phyloP scores from a whole-genome alignment of 441 rosid species.

The Daphne laureola region DNA sequence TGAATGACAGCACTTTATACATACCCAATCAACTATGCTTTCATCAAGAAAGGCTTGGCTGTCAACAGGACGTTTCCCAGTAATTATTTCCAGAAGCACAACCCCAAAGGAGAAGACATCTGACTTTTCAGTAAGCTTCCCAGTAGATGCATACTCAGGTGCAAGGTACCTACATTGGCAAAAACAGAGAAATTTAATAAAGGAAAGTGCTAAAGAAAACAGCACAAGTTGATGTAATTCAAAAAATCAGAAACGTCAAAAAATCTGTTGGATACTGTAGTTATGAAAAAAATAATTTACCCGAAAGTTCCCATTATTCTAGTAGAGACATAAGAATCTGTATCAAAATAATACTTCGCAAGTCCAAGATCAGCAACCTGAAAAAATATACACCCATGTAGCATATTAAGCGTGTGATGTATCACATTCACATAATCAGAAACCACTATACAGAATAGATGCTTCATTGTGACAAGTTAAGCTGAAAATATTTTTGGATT shows the following conservation, averaged over 20 bases:
- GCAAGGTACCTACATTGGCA: conserved; percentile 41
- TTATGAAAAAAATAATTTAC: conserved; percentile 20
- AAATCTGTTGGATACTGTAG: background rate
- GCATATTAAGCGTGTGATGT: too few species aligned
- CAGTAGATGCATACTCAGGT: conserved; percentile 61
- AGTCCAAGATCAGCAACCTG: conserved; percentile 85
- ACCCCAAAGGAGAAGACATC: conserved; percentile 65
- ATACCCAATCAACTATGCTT: conserved; percentile 62
- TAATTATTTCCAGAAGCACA: conserved; percentile 59
- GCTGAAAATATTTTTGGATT: too few species aligned
- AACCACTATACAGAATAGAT: too few species aligned
- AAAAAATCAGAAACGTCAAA: background rate
- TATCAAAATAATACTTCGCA: conserved; percentile 46
- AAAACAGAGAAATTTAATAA: background rate
- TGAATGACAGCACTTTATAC: conserved; percentile 11
- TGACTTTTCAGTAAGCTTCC: conserved; percentile 61
- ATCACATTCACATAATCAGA: too few species aligned
- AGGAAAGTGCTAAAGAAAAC: conserved; percentile 4
- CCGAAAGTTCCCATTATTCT: conserved; percentile 70
- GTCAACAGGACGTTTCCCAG: conserved; percentile 50
- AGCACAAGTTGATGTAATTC: conserved; percentile 3
- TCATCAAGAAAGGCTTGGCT: conserved; percentile 38
- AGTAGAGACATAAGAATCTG: conserved; percentile 61
- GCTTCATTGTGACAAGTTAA: too few species aligned
- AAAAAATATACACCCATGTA: conserved; percentile 4